Base-by-base conservation (phyloP, 495 filamentous ascomycete species). In the Neurospora sp. region DNA sequence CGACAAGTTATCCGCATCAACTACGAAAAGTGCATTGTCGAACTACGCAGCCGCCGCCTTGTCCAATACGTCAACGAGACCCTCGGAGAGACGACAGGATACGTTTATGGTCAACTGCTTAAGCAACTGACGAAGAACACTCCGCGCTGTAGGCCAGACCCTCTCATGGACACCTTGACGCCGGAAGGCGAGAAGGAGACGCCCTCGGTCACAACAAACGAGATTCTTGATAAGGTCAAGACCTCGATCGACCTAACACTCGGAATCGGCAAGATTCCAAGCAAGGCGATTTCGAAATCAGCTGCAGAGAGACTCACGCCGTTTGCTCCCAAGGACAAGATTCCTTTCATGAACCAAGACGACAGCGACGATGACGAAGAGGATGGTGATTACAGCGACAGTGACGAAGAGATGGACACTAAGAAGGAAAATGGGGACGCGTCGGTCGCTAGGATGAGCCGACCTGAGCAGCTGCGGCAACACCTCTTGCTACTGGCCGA, bases 1-100 rank as follows among this genome's bases (percentile, higher is more conserved):
- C 77, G 90, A 70, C 80, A 93, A 70, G 87, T 93, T 27, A 83
- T 98, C 65, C 89, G 92, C 39, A 85, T 98, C 35, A 97, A 97
- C 79, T 91, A 93, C 78, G 91, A 93, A 42, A 97, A 94, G 77
- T 90, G 93, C 61, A 85, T 89, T 5, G 92, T 98, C 16, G 86
- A 91, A 20, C 86, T 96, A 71, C 93, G 96, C 70, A 97, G 91
- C 74, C 85, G 88, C 69, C 89, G 89, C 31, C 90, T 99, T 39
- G 88, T 91, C 46, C 82, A 85, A 4, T 82, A 89, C 31, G 90
- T 86, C 4, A 83, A 84, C 75, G 88, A 85, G 74, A 87, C 82
- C 76, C 85, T 88, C 73, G 90, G 90, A 69, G 84, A 85, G 73
- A 88, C 81, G 0, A 94, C 94, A 0, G 86, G 89, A 4, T 85